Evolutionary conservation across 2,329 filamentous ascomycete genomes (phyloP).

Genomic region (Ascochyta clinopodiicola): DNA sequence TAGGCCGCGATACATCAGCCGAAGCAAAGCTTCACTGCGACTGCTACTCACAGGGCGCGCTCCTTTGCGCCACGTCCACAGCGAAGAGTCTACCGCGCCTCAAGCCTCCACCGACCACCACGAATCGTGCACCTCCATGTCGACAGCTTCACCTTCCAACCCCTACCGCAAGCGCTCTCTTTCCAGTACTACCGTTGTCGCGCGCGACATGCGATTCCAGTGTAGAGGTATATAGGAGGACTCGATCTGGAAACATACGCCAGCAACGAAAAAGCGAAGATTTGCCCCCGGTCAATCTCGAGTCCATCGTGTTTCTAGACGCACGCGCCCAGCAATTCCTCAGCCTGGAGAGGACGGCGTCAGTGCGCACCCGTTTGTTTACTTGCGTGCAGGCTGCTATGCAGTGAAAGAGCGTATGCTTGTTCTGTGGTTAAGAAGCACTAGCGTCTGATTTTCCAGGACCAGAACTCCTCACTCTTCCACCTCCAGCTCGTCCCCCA

Average conservation of each 20-base stretch:
- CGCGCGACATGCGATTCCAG: slow-evolving; percentile 19
- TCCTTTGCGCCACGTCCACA: background rate
- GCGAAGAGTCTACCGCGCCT: slow-evolving; percentile 7
- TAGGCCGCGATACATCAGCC: slow-evolving; percentile 1
- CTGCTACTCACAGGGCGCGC: background rate
- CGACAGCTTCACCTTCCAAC: slow-evolving; percentile 18
- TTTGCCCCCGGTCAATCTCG: slow-evolving; percentile 18
- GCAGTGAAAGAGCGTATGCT: slow-evolving; percentile 34
- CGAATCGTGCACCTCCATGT: slow-evolving; percentile 24
- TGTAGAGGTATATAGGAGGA: slow-evolving; percentile 22
- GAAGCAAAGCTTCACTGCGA: background rate
- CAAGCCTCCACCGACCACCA: slow-evolving; percentile 14
- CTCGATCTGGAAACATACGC: slow-evolving; percentile 4
- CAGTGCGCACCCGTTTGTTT: slow-evolving; percentile 8
- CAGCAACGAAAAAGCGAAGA: slow-evolving; percentile 11
- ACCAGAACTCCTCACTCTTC: slow-evolving; percentile 22
- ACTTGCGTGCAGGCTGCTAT: slow-evolving; percentile 23
- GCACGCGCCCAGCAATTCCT: background rate
- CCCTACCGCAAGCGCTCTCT: slow-evolving; percentile 3
- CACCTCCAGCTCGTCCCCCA: slow-evolving; percentile 21
- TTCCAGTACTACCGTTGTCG: slow-evolving; percentile 7
- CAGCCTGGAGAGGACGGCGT: background rate
- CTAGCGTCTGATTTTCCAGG: slow-evolving; percentile 26
- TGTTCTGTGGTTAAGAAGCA: slow-evolving; percentile 28
- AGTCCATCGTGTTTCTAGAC: slow-evolving; percentile 3